A percentile compares a stretch with the other conserved stretches of the same genome.
Conservation (phyloP, 1,284 basidiomycete species). For the Pyrrhoderma noxium region DNA sequence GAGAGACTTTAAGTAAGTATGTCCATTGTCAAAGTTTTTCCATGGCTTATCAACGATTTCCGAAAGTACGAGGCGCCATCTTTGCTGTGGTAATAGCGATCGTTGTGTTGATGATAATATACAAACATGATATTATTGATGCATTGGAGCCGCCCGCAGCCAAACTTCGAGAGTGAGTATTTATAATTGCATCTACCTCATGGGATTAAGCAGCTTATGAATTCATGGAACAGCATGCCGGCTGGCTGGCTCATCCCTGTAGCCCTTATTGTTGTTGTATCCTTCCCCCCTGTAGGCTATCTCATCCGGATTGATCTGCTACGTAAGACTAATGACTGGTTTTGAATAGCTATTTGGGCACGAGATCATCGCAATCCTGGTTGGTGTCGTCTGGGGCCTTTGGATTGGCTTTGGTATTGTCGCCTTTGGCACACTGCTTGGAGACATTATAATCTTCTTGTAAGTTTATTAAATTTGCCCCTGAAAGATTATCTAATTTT, state of each 20-base stretch:
- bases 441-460: constrained; percentile 69
- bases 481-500: neutral
- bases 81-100: constrained; percentile 25
- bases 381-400: constrained; percentile 45
- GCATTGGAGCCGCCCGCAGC: constrained; percentile 49
- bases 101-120: constrained; percentile 49
- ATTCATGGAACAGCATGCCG: constrained; percentile 25
- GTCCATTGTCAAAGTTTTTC: neutral
- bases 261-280: constrained; percentile 28
- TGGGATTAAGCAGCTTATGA: neutral
- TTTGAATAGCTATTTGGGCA: constrained; percentile 39
- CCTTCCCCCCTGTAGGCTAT: constrained; percentile 23
- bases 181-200: constrained; percentile 5
- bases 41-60: neutral
- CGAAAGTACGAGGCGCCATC: constrained; percentile 1
- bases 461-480: constrained; percentile 27
- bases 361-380: constrained; percentile 48
- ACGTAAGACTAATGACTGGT: constrained; percentile 23
- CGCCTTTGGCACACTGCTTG: constrained; percentile 57
- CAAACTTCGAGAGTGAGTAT: constrained; percentile 36
- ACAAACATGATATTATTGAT: constrained; percentile 46
- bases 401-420: constrained; percentile 53
- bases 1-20: constrained; percentile 36
- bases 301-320: no score
- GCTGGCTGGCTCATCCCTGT: constrained; percentile 45